These are phyloP conservation scores for Trichoderma sp. DNA, from an alignment of 2,329 filamentous ascomycete genomes.

Conservation along the genomic window DNA sequence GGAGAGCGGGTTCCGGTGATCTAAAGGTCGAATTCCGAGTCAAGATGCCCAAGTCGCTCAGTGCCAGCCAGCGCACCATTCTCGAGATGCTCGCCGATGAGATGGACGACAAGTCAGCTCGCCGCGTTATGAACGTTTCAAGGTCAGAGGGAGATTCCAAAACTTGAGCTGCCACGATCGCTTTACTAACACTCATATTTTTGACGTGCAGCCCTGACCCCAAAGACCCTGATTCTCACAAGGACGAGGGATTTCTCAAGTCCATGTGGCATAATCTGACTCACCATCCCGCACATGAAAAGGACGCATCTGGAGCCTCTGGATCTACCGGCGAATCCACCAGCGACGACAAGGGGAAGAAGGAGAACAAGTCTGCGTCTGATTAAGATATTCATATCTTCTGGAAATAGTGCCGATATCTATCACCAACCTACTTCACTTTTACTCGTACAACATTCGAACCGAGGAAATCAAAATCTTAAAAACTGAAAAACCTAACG, in stretches of 20 bases:
- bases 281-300: constrained; percentile 63
- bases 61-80: constrained; percentile 85
- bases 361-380: constrained; percentile 36
- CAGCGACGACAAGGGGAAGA: constrained; percentile 30
- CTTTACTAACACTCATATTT: background rate
- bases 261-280: constrained; percentile 90
- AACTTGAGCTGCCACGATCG: background rate
- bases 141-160: constrained; percentile 29
- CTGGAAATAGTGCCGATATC: constrained; percentile 24
- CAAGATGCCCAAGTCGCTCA: constrained; percentile 90
- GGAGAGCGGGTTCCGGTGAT: constrained; percentile 71
- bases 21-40: constrained; percentile 93
- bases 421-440: background rate
- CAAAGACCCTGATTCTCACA: constrained; percentile 53
- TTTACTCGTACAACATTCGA: constrained; percentile 10
- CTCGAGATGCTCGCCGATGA: constrained; percentile 96
- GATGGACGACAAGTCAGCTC: constrained; percentile 88
- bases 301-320: constrained; percentile 33
- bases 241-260: constrained; percentile 87
- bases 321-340: constrained; percentile 20
- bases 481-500: constrained; percentile 19
- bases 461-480: background rate
- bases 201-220: constrained; percentile 19
- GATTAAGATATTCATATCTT: constrained; percentile 23
- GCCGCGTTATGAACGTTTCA: constrained; percentile 81